A percentile compares a stretch with the other conserved stretches of the same genome.
Conservation (phyloP, 179 eudicot genomes). For the Spinacia oleracea region DNA sequence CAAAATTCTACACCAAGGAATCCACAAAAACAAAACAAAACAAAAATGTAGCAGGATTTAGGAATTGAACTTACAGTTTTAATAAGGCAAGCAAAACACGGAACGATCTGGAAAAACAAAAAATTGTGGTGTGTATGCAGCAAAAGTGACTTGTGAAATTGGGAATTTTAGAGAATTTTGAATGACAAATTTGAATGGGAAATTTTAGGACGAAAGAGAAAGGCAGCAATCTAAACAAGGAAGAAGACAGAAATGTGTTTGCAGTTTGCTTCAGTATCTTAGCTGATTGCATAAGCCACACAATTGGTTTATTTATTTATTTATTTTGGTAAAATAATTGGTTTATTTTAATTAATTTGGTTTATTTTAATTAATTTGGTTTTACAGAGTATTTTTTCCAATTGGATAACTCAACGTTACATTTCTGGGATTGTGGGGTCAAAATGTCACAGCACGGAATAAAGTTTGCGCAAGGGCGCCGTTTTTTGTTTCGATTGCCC, state of each 20-base stretch:
- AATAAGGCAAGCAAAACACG: background rate
- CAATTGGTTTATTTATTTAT: too few relatives aligned
- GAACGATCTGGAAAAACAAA: slow-evolving; percentile 11
- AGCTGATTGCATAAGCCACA: background rate
- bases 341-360: background rate
- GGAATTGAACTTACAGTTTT: background rate
- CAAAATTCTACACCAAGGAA: slow-evolving; percentile 1
- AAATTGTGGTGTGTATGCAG: slow-evolving; percentile 11
- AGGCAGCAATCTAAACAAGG: background rate
- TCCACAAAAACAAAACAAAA: background rate
- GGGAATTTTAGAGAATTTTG: background rate
- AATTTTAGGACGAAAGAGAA: background rate
- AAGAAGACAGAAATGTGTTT: background rate
- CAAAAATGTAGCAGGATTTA: background rate
- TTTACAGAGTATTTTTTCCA: too few relatives aligned
- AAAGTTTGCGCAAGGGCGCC: too few relatives aligned
- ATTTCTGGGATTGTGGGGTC: too few relatives aligned
- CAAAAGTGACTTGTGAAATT: background rate
- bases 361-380: too few relatives aligned
- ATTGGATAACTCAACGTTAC: too few relatives aligned
- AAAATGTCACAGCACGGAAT: too few relatives aligned
- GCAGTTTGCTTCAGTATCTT: background rate
- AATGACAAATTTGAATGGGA: background rate
- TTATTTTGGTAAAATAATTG: too few relatives aligned
- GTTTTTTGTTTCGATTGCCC: too few relatives aligned